phyloP scores from a whole-genome alignment of 2,329 filamentous ascomycete species.

The Xylariales sp. region DNA sequence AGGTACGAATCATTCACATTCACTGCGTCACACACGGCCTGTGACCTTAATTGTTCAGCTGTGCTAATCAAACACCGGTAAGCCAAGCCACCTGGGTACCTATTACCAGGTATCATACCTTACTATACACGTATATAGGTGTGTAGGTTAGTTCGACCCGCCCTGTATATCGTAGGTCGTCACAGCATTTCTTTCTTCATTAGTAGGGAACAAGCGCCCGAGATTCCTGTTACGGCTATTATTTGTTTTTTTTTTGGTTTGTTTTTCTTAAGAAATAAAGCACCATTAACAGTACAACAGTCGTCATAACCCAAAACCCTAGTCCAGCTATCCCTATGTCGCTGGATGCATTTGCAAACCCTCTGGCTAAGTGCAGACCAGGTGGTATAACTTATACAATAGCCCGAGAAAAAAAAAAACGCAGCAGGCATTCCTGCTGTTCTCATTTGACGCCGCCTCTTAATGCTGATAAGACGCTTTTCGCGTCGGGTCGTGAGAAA shows the following conservation, averaged over 20 bases:
- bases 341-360: constrained; percentile 34
- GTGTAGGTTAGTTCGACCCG: too few relatives aligned
- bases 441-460: constrained; percentile 41
- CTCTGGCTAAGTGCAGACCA: constrained; percentile 20
- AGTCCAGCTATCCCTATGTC: constrained; percentile 31
- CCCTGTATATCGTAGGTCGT: too few relatives aligned
- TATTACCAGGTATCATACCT: too few relatives aligned
- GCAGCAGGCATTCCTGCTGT: constrained; percentile 28
- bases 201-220: neutral
- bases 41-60: neutral
- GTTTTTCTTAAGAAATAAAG: constrained; percentile 7
- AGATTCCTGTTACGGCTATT: constrained; percentile 15
- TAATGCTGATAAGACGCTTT: constrained; percentile 42
- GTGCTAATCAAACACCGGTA: neutral
- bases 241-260: constrained; percentile 15
- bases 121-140: too few relatives aligned
- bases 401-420: constrained; percentile 26
- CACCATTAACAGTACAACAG: constrained; percentile 31
- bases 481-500: constrained; percentile 35
- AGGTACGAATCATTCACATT: neutral
- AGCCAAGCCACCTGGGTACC: too few relatives aligned
- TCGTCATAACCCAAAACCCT: constrained; percentile 34
- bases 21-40: constrained; percentile 13
- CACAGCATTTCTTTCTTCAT: neutral
- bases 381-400: constrained; percentile 42